phyloP scores from a whole-genome alignment of 352 stramenopile species.

The Pythium diclinum region DNA sequence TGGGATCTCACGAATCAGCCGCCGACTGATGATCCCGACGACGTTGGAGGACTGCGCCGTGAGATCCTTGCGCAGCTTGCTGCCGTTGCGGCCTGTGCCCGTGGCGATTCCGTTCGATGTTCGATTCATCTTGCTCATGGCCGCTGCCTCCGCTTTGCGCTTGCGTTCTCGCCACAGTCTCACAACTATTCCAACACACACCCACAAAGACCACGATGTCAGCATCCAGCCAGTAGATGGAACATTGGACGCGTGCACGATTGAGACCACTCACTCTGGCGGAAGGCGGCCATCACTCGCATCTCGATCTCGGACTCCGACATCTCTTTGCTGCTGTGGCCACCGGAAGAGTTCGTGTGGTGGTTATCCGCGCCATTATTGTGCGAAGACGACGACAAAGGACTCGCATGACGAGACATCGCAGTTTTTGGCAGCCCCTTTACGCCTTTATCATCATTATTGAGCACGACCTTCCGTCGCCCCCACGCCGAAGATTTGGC shows the following conservation, averaged over 20 bases:
- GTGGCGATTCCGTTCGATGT: slow-evolving; percentile 24
- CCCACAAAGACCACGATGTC: background rate
- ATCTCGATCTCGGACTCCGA: slow-evolving; percentile 32
- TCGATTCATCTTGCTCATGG: slow-evolving; percentile 50
- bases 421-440: background rate
- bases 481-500: slow-evolving; percentile 52
- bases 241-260: background rate
- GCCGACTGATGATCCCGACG: slow-evolving; percentile 67
- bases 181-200: slow-evolving; percentile 37
- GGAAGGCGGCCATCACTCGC: slow-evolving; percentile 49
- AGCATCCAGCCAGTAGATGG: background rate
- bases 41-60: slow-evolving; percentile 61
- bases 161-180: slow-evolving; percentile 60
- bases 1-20: slow-evolving; percentile 69
- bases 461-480: slow-evolving; percentile 54
- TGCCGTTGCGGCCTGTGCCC: slow-evolving; percentile 26
- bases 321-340: slow-evolving; percentile 14
- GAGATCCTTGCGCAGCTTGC: slow-evolving; percentile 54
- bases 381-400: background rate
- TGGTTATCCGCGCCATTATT: background rate
- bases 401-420: slow-evolving; percentile 26
- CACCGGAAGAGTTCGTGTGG: background rate
- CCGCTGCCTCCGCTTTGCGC: slow-evolving; percentile 40
- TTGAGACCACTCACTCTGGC: slow-evolving; percentile 39
- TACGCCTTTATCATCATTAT: slow-evolving; percentile 30